Conservation (phyloP, 495 filamentous ascomycete species). For the Tuber brumale region DNA sequence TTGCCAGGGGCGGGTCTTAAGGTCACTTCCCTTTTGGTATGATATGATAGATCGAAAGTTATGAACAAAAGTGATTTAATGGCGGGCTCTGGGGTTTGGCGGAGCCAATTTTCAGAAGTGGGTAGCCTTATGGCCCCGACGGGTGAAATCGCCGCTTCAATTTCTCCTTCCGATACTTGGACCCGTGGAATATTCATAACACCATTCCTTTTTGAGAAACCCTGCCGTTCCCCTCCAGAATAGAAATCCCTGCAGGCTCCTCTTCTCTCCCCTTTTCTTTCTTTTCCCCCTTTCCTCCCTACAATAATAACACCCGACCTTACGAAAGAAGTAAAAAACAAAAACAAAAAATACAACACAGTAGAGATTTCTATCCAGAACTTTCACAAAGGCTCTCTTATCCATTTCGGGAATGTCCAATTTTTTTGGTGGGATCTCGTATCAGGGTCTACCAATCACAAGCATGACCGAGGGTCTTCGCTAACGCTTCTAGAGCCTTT, state of each 20-base stretch:
- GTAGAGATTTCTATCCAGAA: constrained; percentile 7
- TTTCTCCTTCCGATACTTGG: constrained; percentile 25
- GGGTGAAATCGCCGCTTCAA: constrained; percentile 22
- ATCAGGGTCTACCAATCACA: constrained; percentile 62
- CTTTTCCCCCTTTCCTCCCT: constrained; percentile 12
- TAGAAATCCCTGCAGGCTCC: background rate
- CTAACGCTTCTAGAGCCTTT: constrained; percentile 62
- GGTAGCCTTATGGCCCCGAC: constrained; percentile 12
- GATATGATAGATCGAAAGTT: too few relatives aligned
- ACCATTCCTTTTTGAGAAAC: constrained; percentile 23
- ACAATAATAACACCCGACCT: background rate
- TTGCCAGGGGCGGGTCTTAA: background rate
- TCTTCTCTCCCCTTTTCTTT: constrained; percentile 5
- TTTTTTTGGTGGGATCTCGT: constrained; percentile 8
- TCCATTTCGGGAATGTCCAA: constrained; percentile 13
- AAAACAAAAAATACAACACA: background rate
- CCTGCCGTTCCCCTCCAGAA: constrained; percentile 9
- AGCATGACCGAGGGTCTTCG: constrained; percentile 54
- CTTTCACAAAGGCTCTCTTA: constrained; percentile 10
- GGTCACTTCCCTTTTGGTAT: too few relatives aligned
- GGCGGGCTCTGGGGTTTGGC: background rate
- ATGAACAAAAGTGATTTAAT: background rate
- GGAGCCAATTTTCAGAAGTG: constrained; percentile 20
- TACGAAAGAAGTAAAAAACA: background rate
- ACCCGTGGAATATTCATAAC: constrained; percentile 21